Evolutionary conservation across 1,284 basidiomycete species (phyloP).

Genomic region (Stereum hirsutum): DNA sequence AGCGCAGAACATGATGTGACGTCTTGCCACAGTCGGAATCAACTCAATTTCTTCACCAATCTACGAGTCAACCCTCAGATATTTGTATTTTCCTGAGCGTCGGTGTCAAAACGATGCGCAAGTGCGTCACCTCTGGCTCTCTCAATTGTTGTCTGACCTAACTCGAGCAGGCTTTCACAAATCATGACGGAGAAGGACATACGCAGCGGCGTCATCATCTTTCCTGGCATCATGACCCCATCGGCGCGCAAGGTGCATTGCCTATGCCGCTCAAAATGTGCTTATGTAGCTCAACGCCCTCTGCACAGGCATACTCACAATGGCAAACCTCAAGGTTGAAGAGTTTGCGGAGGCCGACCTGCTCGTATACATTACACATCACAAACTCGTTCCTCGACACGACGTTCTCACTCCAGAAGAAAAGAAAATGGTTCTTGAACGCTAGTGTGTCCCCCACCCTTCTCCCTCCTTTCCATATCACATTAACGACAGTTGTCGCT

Average conservation of each 20-base stretch:
- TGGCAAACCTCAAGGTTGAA: slow-evolving; percentile 84
- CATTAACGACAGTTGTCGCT: not conserved
- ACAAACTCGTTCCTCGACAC: slow-evolving; percentile 92
- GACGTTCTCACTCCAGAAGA: slow-evolving; percentile 82
- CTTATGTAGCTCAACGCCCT: too few species aligned
- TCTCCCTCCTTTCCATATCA: slow-evolving; percentile 8
- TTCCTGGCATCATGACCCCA: slow-evolving; percentile 93
- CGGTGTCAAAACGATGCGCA: slow-evolving; percentile 92
- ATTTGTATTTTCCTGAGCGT: slow-evolving; percentile 93
- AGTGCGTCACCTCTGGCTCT: slow-evolving; percentile 44
- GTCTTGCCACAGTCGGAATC: slow-evolving; percentile 58
- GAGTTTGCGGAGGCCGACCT: slow-evolving; percentile 96
- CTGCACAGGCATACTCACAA: slow-evolving; percentile 71
- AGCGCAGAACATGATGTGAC: slow-evolving; percentile 2
- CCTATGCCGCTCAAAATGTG: slow-evolving; percentile 5
- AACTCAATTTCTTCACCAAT: slow-evolving; percentile 84
- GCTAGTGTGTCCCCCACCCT: slow-evolving; percentile 66
- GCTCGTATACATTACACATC: slow-evolving; percentile 95
- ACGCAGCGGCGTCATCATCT: slow-evolving; percentile 89
- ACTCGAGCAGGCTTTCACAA: slow-evolving; percentile 57
- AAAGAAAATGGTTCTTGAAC: slow-evolving; percentile 81
- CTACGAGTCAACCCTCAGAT: slow-evolving; percentile 71
- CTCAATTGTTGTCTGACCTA: slow-evolving; percentile 2
- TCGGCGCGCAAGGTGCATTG: slow-evolving; percentile 82
- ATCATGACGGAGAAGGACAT: slow-evolving; percentile 90